Base-by-base conservation (phyloP, 2,329 filamentous ascomycete species). In the Fusarium camptoceras region DNA sequence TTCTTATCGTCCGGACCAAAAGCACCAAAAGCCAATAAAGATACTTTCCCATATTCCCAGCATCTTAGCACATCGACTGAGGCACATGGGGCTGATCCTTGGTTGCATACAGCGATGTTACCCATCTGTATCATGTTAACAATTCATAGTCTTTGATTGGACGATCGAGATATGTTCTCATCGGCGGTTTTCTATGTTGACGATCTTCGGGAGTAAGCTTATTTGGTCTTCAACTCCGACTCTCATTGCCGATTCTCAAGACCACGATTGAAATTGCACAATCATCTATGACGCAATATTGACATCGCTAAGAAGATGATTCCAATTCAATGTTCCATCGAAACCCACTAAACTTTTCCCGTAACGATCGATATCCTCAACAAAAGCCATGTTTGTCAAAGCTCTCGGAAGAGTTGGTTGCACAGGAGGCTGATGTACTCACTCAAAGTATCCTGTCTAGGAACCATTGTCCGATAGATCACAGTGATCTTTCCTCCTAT, bases 141-240 rank as follows among this genome's bases (percentile, higher is more conserved):
- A 73, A 73, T 44, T 27, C n/a, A 20, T 16, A 20, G 12, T 14
- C n/a, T 47, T 25, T 73, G 50, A 73, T 73, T 73, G 71, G 71
- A 43, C 31, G n/a, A 50, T 28, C 20, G 25, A 44, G 10, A 9
- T 51, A 50, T 55, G 14, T 55, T 28, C 61, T 30, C 27, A 30
- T 55, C 46, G 48, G 41, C n/a, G 5, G 22, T 24, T 47, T 41
- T 43, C 39, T 31, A 37, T 25, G 28, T 41, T 64, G 61, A 41
- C 53, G 61, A 71, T 73, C 57, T 42, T 47, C 54, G 49, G 43
- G 37, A 43, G 53, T 30, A 56, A 59, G 31, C 55, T 71, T 56
- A 66, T 67, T 67, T 49, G 18, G 25, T 66, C 50, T 24, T 66
- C 37, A 53, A 30, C 28, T 66, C 64, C 50, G 47, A 54, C 16